phyloP scores from a whole-genome alignment of 306 rosid genomes.

The Echinosophora koreensis region DNA sequence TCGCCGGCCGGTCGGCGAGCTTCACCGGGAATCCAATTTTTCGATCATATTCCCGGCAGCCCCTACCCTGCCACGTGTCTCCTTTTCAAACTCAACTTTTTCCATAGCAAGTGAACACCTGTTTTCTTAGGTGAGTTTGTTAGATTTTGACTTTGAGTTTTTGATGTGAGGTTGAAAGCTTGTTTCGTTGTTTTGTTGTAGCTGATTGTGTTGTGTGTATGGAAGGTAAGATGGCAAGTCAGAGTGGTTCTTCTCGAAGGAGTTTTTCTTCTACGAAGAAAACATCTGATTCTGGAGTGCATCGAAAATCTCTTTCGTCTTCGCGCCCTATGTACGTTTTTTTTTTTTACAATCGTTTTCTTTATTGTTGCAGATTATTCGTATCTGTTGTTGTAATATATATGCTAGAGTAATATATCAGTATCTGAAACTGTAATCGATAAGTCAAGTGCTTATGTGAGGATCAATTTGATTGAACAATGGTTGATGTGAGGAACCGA shows the following conservation, averaged over 20 bases:
- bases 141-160: not conserved
- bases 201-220: conserved; percentile 25
- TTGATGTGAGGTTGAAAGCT: not conserved
- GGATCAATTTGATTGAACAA: too few species aligned
- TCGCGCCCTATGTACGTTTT: conserved; percentile 64
- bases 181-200: conserved; percentile 35
- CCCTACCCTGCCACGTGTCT: not conserved
- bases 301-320: conserved; percentile 70
- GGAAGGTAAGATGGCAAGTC: conserved; percentile 72
- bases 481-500: too few species aligned
- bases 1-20: conserved; percentile 52
- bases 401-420: not conserved
- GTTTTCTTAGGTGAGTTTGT: conserved; percentile 42
- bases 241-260: conserved; percentile 77
- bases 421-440: too few species aligned
- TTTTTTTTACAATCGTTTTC: conserved; percentile 12
- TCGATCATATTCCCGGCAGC: conserved; percentile 52
- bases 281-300: conserved; percentile 58
- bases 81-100: not conserved
- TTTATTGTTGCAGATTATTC: not conserved
- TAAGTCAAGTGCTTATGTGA: too few species aligned
- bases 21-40: conserved; percentile 47
- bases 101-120: not conserved
- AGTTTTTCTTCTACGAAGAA: conserved; percentile 67
- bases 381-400: not conserved